Evolutionary conservation across 805 yeast species (phyloP), one percentile per base, ranked within the genome.

Genomic region (Komagataella pastoris): DNA sequence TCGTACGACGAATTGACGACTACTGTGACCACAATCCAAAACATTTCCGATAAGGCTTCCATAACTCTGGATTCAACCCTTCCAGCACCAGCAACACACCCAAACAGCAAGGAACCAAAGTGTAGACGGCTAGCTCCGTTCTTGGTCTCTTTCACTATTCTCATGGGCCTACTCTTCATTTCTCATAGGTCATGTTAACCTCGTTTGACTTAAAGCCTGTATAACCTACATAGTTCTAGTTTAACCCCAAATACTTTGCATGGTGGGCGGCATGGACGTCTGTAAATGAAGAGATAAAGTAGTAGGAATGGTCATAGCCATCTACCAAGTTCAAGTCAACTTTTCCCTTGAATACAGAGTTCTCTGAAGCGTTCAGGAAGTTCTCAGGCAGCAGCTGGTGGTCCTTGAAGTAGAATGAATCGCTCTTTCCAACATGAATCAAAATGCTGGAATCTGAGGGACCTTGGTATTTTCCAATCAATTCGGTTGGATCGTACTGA

Each of bases 251-350:
- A 47, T 60, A 59, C 52, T 84, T 82, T 7, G 95, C 95, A 61
- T 93, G 97, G 65, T 83, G 91, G 54, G 76, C 79, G 44, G 96
- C 87, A 65, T 93, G 98, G 43, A 81, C 86, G 52, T 77, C 83
- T 10, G 84, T 84, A 66, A 89, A 90, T 0, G 87, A 68, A 50
- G 90, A 76, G 52, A 91, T 76, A 65, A 89, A 91, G 67, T 77
- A 93, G 71, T 90, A 91, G 49, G 90, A 83, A 64, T 91, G 99
- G 61, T 93, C 97, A 62, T 81, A 91, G 3, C 90, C 96, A 1
- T 85, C 89, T 17, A 78, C 95, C 43, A 79, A 59, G 24, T 79
- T 69, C 49, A 85, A 65, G 30, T 77, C 70, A 53, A 91, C 74
- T 52, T 77, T 73, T 3, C 80, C 85, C 53, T 76, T 76, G 66